Evolutionary conservation across 1,139 yeast species (phyloP).

Genomic region (Kazachstania sp.): DNA sequence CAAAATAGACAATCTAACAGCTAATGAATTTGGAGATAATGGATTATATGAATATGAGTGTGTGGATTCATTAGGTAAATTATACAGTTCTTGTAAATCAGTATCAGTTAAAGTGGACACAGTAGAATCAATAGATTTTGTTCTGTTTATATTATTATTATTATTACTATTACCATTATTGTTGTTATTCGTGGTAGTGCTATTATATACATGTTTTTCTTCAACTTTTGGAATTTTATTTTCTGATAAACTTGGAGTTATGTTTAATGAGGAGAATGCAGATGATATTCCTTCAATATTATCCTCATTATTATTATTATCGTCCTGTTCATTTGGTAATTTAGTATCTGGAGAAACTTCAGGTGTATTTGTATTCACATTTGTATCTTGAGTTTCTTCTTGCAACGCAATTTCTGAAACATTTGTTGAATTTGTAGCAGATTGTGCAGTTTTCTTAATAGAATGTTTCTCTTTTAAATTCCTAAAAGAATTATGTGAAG

Average conservation of each 20-base stretch:
- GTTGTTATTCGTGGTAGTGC: too few relatives aligned
- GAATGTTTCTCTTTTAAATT: conserved; percentile 19
- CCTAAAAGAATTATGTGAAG: conserved; percentile 14
- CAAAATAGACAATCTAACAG: conserved; percentile 64
- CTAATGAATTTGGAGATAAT: conserved; percentile 69
- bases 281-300: conserved; percentile 1
- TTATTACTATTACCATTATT: too few relatives aligned
- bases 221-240: not conserved
- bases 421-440: not conserved
- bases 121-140: conserved; percentile 11
- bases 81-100: conserved; percentile 36
- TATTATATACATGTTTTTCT: not conserved
- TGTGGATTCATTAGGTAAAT: conserved; percentile 56
- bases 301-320: not conserved
- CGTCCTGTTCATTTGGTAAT: not conserved
- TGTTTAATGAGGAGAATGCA: not conserved
- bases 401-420: not conserved
- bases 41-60: conserved; percentile 83
- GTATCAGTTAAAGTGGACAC: conserved; percentile 26
- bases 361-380: not conserved
- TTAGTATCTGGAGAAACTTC: not conserved
- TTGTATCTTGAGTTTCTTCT: not conserved
- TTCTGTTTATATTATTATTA: conserved; percentile 1
- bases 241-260: not conserved
- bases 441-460: conserved; percentile 6